Percentiles rank a stretch among this genome's conserved stretches.
Conservation (phyloP, 331 rosid species). For the Spiraea crenata region DNA sequence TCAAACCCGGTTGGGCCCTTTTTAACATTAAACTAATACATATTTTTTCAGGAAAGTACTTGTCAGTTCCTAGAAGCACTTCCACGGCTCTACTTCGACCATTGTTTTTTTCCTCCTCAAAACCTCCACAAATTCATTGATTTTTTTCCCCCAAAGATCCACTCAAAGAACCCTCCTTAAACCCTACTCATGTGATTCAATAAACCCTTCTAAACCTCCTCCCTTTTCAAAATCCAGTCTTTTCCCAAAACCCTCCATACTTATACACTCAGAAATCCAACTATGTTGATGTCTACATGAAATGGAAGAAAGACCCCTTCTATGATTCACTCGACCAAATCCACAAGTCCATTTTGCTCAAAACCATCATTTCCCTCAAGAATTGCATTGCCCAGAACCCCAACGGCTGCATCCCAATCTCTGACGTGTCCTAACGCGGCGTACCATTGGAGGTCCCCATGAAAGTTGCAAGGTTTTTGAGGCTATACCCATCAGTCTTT, state of each 20-base stretch:
- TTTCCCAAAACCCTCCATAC: slow-evolving; percentile 37
- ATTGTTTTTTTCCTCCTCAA: neutral
- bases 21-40: neutral
- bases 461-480: slow-evolving; percentile 69
- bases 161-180: neutral
- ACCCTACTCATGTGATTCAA: slow-evolving; percentile 13
- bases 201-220: slow-evolving; percentile 14
- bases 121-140: slow-evolving; percentile 2
- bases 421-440: slow-evolving; percentile 66
- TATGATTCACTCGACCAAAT: slow-evolving; percentile 72
- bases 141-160: neutral
- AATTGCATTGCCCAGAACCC: slow-evolving; percentile 63
- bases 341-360: slow-evolving; percentile 56
- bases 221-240: neutral
- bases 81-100: too few species aligned
- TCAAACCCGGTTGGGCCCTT: slow-evolving; percentile 93
- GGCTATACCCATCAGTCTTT: slow-evolving; percentile 79
- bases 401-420: slow-evolving; percentile 69
- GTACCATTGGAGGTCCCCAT: slow-evolving; percentile 58
- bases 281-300: slow-evolving; percentile 87
- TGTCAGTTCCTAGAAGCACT: too few species aligned
- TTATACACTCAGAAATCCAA: slow-evolving; percentile 35
- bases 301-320: slow-evolving; percentile 80
- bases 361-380: slow-evolving; percentile 64
- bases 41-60: too few species aligned